These are phyloP conservation scores for Quercus aquifolioides DNA, from an alignment of 306 rosid genomes.

Conservation along the genomic window DNA sequence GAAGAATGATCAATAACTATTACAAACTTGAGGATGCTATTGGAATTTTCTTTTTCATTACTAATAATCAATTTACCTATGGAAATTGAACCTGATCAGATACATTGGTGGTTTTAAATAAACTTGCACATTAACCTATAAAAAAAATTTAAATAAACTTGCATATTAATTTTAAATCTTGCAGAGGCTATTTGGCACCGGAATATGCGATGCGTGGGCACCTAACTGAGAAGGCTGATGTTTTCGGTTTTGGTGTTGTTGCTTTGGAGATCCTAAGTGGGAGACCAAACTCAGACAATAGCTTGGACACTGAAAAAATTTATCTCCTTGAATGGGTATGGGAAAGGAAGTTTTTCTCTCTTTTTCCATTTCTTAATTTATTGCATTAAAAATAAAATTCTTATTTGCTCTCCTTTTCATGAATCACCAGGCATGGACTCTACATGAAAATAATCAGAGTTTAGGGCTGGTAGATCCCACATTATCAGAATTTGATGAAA, in stretches of 20 bases:
- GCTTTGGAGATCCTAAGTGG: constrained; percentile 73
- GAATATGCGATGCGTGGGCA: constrained; percentile 90
- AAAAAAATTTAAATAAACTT: no score
- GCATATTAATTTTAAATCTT: constrained; percentile 2
- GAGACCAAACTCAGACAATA: constrained; percentile 62
- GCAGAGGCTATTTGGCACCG: constrained; percentile 85
- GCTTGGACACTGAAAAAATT: constrained; percentile 48
- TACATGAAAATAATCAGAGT: constrained; percentile 43
- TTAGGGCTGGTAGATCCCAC: constrained; percentile 43
- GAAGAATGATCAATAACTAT: no score
- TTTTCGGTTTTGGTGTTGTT: constrained; percentile 81
- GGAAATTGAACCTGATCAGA: no score
- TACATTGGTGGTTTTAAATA: no score
- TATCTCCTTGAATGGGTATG: constrained; percentile 80
- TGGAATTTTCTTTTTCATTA: no score
- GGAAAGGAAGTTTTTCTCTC: background rate
- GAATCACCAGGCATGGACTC: constrained; percentile 50
- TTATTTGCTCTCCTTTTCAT: no score
- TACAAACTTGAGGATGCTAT: no score
- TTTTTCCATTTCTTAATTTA: no score
- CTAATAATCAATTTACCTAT: no score
- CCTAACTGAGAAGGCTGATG: constrained; percentile 81
- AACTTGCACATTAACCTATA: background rate
- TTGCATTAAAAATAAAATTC: no score
- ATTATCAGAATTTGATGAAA: constrained; percentile 35